phyloP scores from a whole-genome alignment of 768 basidiomycete species.

The Sporobolomyces roseus region DNA sequence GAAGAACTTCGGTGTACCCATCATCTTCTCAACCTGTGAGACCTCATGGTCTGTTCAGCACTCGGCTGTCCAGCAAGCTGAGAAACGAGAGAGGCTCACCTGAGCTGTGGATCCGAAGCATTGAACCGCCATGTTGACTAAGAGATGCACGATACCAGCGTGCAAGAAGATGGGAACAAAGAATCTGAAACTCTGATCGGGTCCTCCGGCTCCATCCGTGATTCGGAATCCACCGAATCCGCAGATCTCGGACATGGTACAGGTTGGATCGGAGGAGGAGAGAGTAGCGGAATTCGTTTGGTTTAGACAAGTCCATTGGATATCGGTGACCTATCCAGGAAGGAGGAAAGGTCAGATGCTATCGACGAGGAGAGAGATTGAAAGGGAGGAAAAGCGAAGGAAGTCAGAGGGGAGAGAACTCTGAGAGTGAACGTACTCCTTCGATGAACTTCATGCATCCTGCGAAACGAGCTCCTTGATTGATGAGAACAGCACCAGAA shows the following conservation, averaged over 20 bases:
- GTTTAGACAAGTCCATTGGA: constrained; percentile 36
- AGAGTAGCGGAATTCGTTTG: constrained; percentile 32
- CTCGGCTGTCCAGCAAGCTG: no score
- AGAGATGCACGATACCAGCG: constrained; percentile 88
- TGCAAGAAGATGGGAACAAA: constrained; percentile 64
- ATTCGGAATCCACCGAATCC: constrained; percentile 71
- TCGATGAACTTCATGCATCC: constrained; percentile 75
- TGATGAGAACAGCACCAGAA: constrained; percentile 73
- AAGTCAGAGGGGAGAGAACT: not conserved
- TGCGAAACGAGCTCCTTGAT: constrained; percentile 84
- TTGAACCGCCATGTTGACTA: constrained; percentile 87
- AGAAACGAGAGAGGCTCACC: not conserved
- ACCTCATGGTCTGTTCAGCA: no score
- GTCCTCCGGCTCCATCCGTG: constrained; percentile 46
- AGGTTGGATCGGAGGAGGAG: constrained; percentile 12
- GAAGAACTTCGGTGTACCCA: constrained; percentile 76
- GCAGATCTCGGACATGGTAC: constrained; percentile 72
- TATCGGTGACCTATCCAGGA: constrained; percentile 36
- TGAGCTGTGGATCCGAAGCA: constrained; percentile 55
- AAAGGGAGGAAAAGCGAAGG: not conserved
- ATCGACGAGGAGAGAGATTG: no score
- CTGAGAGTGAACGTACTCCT: constrained; percentile 59
- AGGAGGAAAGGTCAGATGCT: no score
- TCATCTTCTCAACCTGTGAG: constrained; percentile 70
- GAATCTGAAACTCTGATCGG: constrained; percentile 61